A percentile compares a stretch with the other conserved stretches of the same genome.
Evolutionary conservation across 176 grass and related monocot genomes (phyloP).

Genomic region (Aegilops umbellulata): DNA sequence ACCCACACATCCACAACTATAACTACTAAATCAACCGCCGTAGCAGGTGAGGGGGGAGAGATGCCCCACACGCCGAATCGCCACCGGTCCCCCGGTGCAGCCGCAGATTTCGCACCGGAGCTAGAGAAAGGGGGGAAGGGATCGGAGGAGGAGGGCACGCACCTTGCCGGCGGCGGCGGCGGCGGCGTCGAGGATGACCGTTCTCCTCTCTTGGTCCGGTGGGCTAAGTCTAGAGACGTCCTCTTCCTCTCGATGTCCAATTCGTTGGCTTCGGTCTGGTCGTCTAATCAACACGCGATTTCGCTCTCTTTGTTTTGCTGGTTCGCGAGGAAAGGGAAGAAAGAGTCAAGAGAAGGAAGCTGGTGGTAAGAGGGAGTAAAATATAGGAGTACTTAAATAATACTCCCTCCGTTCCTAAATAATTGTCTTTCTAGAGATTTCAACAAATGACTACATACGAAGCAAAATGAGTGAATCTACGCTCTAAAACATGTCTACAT

Average conservation of each 20-base stretch:
- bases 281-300: slow-evolving; percentile 24
- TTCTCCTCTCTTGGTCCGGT: neutral
- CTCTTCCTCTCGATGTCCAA: neutral
- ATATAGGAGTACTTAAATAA: neutral
- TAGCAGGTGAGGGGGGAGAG: neutral
- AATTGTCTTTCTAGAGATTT: too few relatives aligned
- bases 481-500: too few relatives aligned
- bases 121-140: too few relatives aligned
- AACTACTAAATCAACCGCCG: neutral
- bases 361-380: neutral
- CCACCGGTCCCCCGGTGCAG: neutral
- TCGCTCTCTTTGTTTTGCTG: neutral
- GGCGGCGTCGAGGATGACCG: neutral
- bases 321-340: neutral
- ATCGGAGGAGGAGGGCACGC: neutral
- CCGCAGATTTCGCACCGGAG: neutral
- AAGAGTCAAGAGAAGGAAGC: neutral
- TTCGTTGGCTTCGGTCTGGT: slow-evolving; percentile 1
- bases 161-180: slow-evolving; percentile 10
- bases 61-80: neutral
- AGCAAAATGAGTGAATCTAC: too few relatives aligned
- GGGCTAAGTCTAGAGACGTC: neutral
- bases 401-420: too few relatives aligned
- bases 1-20: neutral
- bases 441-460: too few relatives aligned